phyloP scores from a whole-genome alignment of 176 grass and related monocot species.

The Eleusine indica region DNA sequence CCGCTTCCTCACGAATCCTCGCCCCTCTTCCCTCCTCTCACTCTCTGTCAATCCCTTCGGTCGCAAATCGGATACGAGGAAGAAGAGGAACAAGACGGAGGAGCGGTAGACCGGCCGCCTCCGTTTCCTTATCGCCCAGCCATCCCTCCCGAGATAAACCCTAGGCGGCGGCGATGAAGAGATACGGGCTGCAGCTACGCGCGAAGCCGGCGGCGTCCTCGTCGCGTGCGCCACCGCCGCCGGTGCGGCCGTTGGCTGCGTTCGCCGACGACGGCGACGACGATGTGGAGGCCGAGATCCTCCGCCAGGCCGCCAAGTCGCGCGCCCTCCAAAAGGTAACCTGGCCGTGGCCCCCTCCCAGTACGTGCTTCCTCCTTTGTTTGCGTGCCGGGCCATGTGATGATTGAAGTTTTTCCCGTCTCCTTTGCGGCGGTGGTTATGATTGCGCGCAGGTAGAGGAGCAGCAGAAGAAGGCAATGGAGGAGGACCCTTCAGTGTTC shows the following conservation, averaged over 20 bases:
- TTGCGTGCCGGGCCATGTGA: background rate
- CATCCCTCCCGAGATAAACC: too few relatives aligned
- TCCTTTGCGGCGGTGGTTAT: background rate
- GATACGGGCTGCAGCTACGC: constrained; percentile 81
- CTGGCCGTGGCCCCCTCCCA: background rate
- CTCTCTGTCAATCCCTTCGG: too few relatives aligned
- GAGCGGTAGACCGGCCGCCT: too few relatives aligned
- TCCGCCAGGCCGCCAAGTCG: constrained; percentile 76
- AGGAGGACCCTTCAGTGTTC: constrained; percentile 91
- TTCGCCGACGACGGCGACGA: constrained; percentile 76
- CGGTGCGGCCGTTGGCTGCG: constrained; percentile 55
- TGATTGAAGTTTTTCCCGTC: background rate
- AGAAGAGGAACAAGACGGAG: too few relatives aligned
- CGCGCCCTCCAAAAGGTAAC: constrained; percentile 79
- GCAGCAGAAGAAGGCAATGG: constrained; percentile 81
- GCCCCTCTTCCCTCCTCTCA: too few relatives aligned
- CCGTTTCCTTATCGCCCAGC: too few relatives aligned
- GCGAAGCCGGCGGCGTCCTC: constrained; percentile 57
- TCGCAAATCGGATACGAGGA: too few relatives aligned
- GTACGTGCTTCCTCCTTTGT: background rate
- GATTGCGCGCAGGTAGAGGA: constrained; percentile 66
- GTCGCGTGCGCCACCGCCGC: constrained; percentile 41
- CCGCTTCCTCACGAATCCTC: too few relatives aligned
- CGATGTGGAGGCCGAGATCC: constrained; percentile 86
- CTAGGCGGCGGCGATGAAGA: constrained; percentile 59